phyloP scores from a whole-genome alignment of 1,139 yeast species.

The Kurtzmaniella natalensis region DNA sequence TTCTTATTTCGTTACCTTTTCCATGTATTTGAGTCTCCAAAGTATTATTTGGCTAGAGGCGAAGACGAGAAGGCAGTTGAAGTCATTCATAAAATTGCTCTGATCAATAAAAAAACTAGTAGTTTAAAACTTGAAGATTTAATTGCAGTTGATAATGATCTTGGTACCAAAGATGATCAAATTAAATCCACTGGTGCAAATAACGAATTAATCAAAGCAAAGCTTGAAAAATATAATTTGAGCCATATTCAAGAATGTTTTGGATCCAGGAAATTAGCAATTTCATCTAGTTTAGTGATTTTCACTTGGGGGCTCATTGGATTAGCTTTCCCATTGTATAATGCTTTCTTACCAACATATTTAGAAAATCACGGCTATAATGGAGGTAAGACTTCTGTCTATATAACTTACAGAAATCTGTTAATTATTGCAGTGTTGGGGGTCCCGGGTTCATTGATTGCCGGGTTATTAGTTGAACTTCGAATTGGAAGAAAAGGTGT shows the following conservation, averaged over 20 bases:
- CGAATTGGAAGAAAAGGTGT: slow-evolving; percentile 41
- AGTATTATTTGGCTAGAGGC: slow-evolving; percentile 36
- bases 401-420: slow-evolving; percentile 35
- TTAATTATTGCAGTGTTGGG: slow-evolving; percentile 40
- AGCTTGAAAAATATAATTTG: slow-evolving; percentile 23
- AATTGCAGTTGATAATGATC: slow-evolving; percentile 19
- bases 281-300: slow-evolving; percentile 32
- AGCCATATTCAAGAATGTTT: slow-evolving; percentile 34
- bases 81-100: slow-evolving; percentile 33
- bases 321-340: slow-evolving; percentile 42
- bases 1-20: slow-evolving; percentile 32
- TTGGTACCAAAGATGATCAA: slow-evolving; percentile 7
- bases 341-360: slow-evolving; percentile 40
- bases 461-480: slow-evolving; percentile 36
- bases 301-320: slow-evolving; percentile 43
- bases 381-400: slow-evolving; percentile 27
- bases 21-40: slow-evolving; percentile 37
- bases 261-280: slow-evolving; percentile 27
- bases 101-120: slow-evolving; percentile 22
- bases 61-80: slow-evolving; percentile 33
- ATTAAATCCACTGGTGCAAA: slow-evolving; percentile 6
- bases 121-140: slow-evolving; percentile 30
- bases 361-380: slow-evolving; percentile 33
- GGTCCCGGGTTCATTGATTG: slow-evolving; percentile 37
- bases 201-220: slow-evolving; percentile 21